phyloP scores from a whole-genome alignment of 2,329 filamentous ascomycete species.

The Sclerotinia borealis region DNA sequence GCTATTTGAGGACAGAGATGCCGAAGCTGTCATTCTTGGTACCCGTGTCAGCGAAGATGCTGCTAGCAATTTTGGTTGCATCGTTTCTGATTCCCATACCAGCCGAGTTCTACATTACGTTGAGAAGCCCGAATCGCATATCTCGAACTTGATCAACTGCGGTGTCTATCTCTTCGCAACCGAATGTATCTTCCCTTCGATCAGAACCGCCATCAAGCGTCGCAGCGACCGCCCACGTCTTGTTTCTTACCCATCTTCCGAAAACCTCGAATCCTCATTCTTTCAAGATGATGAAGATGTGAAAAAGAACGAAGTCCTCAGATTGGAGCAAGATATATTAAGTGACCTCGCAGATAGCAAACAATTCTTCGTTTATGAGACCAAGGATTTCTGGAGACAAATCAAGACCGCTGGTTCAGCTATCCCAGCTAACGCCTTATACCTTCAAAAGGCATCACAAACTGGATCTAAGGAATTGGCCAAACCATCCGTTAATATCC shows the following conservation, averaged over 20 bases:
- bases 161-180: conserved; percentile 97
- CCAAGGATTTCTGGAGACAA: conserved; percentile 99
- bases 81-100: conserved; percentile 88
- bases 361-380: conserved; percentile 97
- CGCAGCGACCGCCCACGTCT: conserved; percentile 86
- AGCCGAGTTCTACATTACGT: conserved; percentile 97
- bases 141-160: conserved; percentile 98
- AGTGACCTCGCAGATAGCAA: conserved; percentile 94
- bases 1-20: conserved; percentile 89
- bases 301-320: conserved; percentile 77
- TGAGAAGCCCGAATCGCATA: conserved; percentile 96
- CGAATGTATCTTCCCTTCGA: conserved; percentile 93
- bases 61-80: conserved; percentile 94
- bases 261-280: conserved; percentile 73
- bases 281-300: conserved; percentile 65
- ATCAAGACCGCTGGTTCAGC: conserved; percentile 99
- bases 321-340: conserved; percentile 94
- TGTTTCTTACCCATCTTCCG: conserved; percentile 90
- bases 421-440: conserved; percentile 92
- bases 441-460: conserved; percentile 91
- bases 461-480: conserved; percentile 74
- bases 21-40: conserved; percentile 92
- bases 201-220: conserved; percentile 90
- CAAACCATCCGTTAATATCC: conserved; percentile 75
- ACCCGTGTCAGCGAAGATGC: conserved; percentile 87